These are phyloP conservation scores for Colletotrichum orbiculare DNA, from an alignment of 2,329 filamentous ascomycete genomes.

Conservation along the genomic window DNA sequence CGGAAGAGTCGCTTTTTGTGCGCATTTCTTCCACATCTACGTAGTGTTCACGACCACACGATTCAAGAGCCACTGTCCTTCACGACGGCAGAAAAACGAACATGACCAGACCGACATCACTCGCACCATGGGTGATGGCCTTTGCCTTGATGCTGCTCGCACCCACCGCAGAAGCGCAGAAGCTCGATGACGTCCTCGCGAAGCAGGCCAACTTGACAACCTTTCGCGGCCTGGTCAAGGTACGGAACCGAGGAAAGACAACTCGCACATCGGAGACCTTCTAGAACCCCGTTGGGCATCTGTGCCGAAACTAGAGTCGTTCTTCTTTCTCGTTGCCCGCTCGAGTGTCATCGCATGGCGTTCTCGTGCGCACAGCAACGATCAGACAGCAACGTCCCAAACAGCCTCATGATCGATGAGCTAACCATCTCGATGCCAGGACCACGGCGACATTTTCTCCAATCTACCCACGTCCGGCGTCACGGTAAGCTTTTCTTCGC, in stretches of 20 bases:
- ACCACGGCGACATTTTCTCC: conserved; percentile 57
- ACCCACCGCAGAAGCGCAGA: conserved; percentile 40
- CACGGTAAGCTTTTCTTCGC: conserved; percentile 49
- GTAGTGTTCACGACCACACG: background rate
- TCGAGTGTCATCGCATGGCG: conserved; percentile 18
- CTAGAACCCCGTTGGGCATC: background rate
- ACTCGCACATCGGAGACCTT: background rate
- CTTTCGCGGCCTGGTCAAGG: conserved; percentile 56
- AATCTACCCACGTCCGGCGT: conserved; percentile 57
- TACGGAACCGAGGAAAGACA: conserved; percentile 35
- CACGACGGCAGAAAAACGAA: background rate
- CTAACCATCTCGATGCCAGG: conserved; percentile 38
- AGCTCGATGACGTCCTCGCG: conserved; percentile 53
- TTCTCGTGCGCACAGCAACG: conserved; percentile 19
- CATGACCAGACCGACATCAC: conserved; percentile 9
- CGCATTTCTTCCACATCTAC: background rate
- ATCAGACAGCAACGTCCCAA: conserved; percentile 12
- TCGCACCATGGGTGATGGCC: conserved; percentile 1
- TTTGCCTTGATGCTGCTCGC: conserved; percentile 9
- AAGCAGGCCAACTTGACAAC: conserved; percentile 55
- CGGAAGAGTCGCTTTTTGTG: no score
- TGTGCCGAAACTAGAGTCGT: background rate
- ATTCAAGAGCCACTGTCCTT: no score
- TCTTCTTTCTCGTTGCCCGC: background rate
- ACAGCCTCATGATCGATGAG: background rate